These are phyloP conservation scores for Talaromyces sp. DNA, from an alignment of 2,329 filamentous ascomycete species.

Conservation along the genomic window DNA sequence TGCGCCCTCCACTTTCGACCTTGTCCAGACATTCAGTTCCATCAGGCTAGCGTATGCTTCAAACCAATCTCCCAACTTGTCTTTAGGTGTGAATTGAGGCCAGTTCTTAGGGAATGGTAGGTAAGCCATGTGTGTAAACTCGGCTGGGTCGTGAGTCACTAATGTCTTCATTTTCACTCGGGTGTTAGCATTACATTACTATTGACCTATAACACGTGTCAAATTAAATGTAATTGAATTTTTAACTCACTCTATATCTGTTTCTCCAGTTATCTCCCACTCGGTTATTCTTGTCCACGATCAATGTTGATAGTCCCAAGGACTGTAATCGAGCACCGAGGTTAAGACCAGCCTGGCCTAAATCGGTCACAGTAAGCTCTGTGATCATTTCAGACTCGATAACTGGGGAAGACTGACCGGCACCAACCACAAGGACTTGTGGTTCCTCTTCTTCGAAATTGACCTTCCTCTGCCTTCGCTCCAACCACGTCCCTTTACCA, in stretches of 20 bases:
- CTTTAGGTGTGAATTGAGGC: slow-evolving; percentile 45
- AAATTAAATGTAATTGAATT: not conserved
- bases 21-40: slow-evolving; percentile 48
- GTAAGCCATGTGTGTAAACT: slow-evolving; percentile 38
- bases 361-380: not conserved
- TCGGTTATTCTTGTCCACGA: slow-evolving; percentile 46
- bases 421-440: slow-evolving; percentile 42
- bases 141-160: slow-evolving; percentile 41
- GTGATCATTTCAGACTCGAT: not conserved
- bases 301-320: slow-evolving; percentile 39
- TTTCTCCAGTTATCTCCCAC: slow-evolving; percentile 52
- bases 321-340: slow-evolving; percentile 42
- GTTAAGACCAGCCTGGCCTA: slow-evolving; percentile 45
- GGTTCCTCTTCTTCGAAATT: slow-evolving; percentile 33
- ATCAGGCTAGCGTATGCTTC: slow-evolving; percentile 49
- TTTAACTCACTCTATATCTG: slow-evolving; percentile 41
- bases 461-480: slow-evolving; percentile 33
- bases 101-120: slow-evolving; percentile 43
- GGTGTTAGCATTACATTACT: not conserved
- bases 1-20: not conserved
- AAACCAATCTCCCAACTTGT: slow-evolving; percentile 51
- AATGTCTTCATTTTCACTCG: slow-evolving; percentile 27
- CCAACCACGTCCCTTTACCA: slow-evolving; percentile 36
- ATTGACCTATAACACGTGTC: not conserved
- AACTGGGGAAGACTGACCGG: slow-evolving; percentile 24